Evolutionary conservation across 768 basidiomycete genomes (phyloP).

Genomic region (Calocybe indica): DNA sequence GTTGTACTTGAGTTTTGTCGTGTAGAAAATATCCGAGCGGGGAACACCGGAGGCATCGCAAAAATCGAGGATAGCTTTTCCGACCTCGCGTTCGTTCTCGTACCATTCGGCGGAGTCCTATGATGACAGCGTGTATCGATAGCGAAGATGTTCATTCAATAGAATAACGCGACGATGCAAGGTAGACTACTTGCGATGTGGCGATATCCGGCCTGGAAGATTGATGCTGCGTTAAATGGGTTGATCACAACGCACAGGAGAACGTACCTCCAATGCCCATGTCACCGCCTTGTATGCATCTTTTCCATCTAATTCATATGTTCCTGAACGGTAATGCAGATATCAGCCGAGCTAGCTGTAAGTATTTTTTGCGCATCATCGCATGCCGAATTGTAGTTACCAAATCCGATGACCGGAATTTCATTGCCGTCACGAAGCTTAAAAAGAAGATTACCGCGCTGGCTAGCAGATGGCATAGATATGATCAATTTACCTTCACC

Average conservation of each 20-base stretch:
- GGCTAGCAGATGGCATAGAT: not conserved
- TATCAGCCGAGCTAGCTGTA: not conserved
- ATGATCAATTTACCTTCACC: not conserved
- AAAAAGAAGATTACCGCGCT: not conserved
- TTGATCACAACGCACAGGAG: conserved; percentile 4
- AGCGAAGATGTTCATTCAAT: conserved; percentile 11
- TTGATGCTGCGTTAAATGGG: conserved; percentile 2
- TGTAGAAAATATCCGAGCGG: conserved; percentile 60
- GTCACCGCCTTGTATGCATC: conserved; percentile 51
- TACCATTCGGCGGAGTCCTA: conserved; percentile 48
- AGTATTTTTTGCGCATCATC: too few species aligned
- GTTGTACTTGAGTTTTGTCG: conserved; percentile 64
- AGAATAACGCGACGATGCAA: not conserved
- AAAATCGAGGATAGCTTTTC: conserved; percentile 54
- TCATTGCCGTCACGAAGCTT: conserved; percentile 18
- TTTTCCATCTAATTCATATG: conserved; percentile 58
- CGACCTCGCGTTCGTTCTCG: conserved; percentile 65
- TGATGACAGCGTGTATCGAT: conserved; percentile 8
- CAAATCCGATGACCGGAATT: conserved; percentile 59
- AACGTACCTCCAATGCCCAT: conserved; percentile 54
- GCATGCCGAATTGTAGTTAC: conserved; percentile 17
- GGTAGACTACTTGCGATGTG: conserved; percentile 40
- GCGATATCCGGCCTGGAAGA: conserved; percentile 51
- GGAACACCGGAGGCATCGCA: conserved; percentile 39
- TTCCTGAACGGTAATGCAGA: conserved; percentile 25